Base-by-base conservation (phyloP, 768 basidiomycete species). In the Lactarius sanguifluus region DNA sequence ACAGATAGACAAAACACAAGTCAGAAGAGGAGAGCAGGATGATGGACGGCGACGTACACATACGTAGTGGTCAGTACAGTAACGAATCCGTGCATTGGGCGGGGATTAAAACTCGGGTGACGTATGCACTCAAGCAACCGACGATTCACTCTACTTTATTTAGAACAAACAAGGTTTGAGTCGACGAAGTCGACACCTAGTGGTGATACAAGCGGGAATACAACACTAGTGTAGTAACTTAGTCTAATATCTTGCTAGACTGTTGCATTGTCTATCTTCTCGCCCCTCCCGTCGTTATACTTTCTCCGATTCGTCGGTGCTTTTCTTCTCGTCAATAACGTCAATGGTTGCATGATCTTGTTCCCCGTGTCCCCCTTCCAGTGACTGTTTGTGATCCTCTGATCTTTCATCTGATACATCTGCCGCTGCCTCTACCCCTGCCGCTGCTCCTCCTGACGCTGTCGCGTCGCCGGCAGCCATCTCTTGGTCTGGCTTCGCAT, bases 401-500 rank as follows among this genome's bases (percentile, higher is more conserved):
- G 63, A 61, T 25, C 43, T 62, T 15, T 68, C 66, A 23, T 61
- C 62, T 30, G 25, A 32, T 41, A 8, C 63, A 30, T 70, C 57
- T 16, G 36, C 41, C 41, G 66, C 67, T 32, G 34, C 36, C 36
- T 70, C 57, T 34, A 34, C 34, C 34, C 34, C 9, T 16, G 36
- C 41, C 50, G 63, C 67, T 32, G 28, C 61, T 1, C 25, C 45
- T 34, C 45, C 69, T 18, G 60, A 45, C 9, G 43, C 61, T 8
- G 57, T 47, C 15, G 23, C 30, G n/a, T 61, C 16, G 18, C 54
- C 25, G 10, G 32, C 30, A 12, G 47, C 66, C 18, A 47, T 59
- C 36, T 75, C 74, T 28, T 65, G 66, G 18, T 73, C 77, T 59
- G 72, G 70, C 1, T 64, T 65, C n/a, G 70, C 71, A 18, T 15